Evolutionary conservation across 805 yeast genomes (phyloP), one percentile per base, ranked within the genome.

Genomic region (Kodamaea kakaduensis): DNA sequence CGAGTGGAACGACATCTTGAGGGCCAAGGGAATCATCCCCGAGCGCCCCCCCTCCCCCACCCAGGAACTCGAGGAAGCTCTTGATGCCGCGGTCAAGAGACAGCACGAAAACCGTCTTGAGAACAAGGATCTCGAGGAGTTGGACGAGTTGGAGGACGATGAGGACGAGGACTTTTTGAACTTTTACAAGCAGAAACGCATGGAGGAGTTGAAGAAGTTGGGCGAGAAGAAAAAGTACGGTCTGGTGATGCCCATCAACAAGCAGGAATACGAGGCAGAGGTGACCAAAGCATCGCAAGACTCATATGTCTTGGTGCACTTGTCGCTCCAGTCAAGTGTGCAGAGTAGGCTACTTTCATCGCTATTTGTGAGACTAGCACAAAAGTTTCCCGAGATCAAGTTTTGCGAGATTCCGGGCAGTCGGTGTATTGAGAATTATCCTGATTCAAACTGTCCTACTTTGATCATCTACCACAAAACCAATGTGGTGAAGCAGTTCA

Each of bases 1-100:
- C 0, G 98, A 93, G 59, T 93, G 99, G 98, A 93, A 93, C 56
- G 99, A 93, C 59, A 88, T 93, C 46, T 70, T 93, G 29, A 70
- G 99, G 45, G 74, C 77, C 3, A 85, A 89, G 43, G 97, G 97
- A 16, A 78, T 93, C 37, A 86, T 93, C 32, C 98, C 98, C 1
- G 88, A 84, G 52, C 80, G 83, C 49, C 87, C 94, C 17, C 88
- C 89, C 16, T 85, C 94, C 14, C 95, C 96, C 7, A 78, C 95
- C 0, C 85, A 74, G 27, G 83, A 86, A 58, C 56, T 93, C 31
- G 97, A 93, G 54, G 89, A 82, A 47, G 95, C 94, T 2, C 59
- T 89, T 29, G 88, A 83, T 19, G 94, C 85, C 36, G 96, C 95
- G 0, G 71, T 87, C 9, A 71, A 69, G 35, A 73, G 69, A 37